Base-by-base conservation (phyloP, 805 yeast species). In the Zygoascus ofunaensis region DNA sequence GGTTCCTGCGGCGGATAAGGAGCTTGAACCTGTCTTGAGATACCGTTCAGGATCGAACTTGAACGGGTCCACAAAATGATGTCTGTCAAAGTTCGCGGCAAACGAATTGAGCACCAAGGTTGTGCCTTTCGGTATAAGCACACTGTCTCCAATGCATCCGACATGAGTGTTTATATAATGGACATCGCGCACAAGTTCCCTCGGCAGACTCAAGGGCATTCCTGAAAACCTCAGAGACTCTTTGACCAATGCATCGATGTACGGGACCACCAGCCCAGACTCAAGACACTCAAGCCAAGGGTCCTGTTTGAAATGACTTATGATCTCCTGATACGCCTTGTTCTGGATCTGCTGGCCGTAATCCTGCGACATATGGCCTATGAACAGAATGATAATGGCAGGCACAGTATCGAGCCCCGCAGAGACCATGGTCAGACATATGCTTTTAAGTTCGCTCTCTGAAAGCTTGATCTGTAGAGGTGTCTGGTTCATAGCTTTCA, bases 401-500 rank as follows among this genome's bases (percentile, higher is more conserved):
- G 87, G 80, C 0, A 80, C 74, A 49, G 83, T 82, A 56, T 82
- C 90, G 20, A 82, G 62, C 0, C 92, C 92, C 5, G 89, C 92
- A 52, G 87, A 79, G 0, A 82, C 80, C 81, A 82, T 76, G 0
- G 89, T 79, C 34, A 82, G 63, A 55, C 89, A 82, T 4, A 80
- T 69, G 37, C 84, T 75, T 37, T 67, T 66, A 40, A 77, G 56
- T 53, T 80, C 85, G 2, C 79, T 76, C 65, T 51, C 56, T n/a
- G 43, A 49, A 3, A 36, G 39, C 32, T 26, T 26, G n/a, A 14
- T 15, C 8, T 20, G 4, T 3, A 21, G 4, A 10, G 23, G 8
- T 2, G 14, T 21, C 3, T 14, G 17, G 4, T 36, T 20, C 10
- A 19, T 18, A 7, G 15, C 15, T 18, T 34, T 34, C n/a, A 65